Percentiles rank a stretch among this genome's conserved stretches.
Evolutionary conservation across 352 stramenopile genomes (phyloP).

Genomic region (Phytophthora macrochlamydospora): DNA sequence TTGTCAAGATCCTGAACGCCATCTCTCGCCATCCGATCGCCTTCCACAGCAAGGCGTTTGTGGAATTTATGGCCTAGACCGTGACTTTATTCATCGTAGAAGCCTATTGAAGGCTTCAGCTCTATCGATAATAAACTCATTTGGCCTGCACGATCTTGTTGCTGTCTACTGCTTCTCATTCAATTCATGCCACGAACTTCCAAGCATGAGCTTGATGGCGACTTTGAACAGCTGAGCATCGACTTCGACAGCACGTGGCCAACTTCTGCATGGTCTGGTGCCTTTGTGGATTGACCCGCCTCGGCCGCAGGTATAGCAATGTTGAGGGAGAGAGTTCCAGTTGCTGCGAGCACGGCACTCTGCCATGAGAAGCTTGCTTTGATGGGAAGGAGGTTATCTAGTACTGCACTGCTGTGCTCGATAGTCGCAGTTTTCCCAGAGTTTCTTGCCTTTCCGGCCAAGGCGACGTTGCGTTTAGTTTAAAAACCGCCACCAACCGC

Average conservation of each 20-base stretch:
- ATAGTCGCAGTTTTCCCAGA: too few species aligned
- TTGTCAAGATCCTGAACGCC: conserved; percentile 70
- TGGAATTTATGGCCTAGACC: conserved; percentile 51
- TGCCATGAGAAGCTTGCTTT: conserved; percentile 5
- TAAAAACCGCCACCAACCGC: conserved; percentile 2
- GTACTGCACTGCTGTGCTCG: too few species aligned
- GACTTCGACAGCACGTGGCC: not conserved
- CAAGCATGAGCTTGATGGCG: not conserved
- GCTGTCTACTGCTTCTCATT: not conserved
- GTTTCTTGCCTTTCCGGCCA: not conserved
- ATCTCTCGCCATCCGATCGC: conserved; percentile 60
- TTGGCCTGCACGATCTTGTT: not conserved
- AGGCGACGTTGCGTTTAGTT: not conserved
- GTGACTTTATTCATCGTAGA: not conserved
- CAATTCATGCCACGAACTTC: not conserved
- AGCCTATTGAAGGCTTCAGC: conserved; percentile 8
- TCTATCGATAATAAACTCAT: conserved; percentile 11
- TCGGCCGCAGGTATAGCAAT: conserved; percentile 7
- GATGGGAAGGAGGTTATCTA: too few species aligned
- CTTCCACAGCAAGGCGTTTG: conserved; percentile 47
- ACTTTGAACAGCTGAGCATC: not conserved
- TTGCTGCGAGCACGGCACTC: conserved; percentile 15
- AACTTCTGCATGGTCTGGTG: conserved; percentile 7
- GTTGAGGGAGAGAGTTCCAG: conserved; percentile 22
- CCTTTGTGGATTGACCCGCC: conserved; percentile 15